phyloP scores from a whole-genome alignment of 805 yeast genomes.

The Yarrowia deformans region DNA sequence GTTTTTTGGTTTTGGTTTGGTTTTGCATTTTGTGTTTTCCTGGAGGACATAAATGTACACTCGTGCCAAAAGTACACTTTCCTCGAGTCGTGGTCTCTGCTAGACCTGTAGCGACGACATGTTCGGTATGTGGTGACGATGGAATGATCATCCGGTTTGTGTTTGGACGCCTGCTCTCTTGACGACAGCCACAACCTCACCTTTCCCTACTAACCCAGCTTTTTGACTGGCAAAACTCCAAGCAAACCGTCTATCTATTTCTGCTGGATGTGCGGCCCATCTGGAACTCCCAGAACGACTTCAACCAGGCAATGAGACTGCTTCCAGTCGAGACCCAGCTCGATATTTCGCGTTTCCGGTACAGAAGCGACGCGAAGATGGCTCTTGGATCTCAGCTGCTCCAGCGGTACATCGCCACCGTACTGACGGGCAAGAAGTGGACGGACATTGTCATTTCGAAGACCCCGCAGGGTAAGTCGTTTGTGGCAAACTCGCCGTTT shows the following conservation, averaged over 20 bases:
- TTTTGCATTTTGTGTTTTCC: conserved; percentile 2
- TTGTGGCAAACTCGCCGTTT: conserved; percentile 48
- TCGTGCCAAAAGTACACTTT: conserved; percentile 13
- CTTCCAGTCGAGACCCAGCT: conserved; percentile 56
- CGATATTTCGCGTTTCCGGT: conserved; percentile 54
- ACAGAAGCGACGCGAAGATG: conserved; percentile 50
- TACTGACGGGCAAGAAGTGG: conserved; percentile 45
- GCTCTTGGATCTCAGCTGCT: conserved; percentile 58
- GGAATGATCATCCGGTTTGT: too few relatives aligned
- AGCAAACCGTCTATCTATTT: conserved; percentile 13
- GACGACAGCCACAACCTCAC: background rate
- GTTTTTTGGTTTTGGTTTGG: conserved; percentile 1
- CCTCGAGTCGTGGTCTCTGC: background rate
- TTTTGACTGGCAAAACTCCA: conserved; percentile 35
- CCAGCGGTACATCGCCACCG: conserved; percentile 54
- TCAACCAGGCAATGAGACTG: conserved; percentile 59
- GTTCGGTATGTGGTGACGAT: background rate
- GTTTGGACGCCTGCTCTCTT: too few relatives aligned
- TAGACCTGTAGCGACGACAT: background rate
- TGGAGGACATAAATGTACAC: conserved; percentile 5
- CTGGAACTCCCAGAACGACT: conserved; percentile 52
- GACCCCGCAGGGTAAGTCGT: conserved; percentile 67
- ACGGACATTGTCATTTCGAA: conserved; percentile 47
- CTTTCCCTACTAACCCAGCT: conserved; percentile 16
- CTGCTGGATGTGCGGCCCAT: conserved; percentile 38